Evolutionary conservation across 2,329 filamentous ascomycete species (phyloP).

Genomic region (Nothopassalora personata): DNA sequence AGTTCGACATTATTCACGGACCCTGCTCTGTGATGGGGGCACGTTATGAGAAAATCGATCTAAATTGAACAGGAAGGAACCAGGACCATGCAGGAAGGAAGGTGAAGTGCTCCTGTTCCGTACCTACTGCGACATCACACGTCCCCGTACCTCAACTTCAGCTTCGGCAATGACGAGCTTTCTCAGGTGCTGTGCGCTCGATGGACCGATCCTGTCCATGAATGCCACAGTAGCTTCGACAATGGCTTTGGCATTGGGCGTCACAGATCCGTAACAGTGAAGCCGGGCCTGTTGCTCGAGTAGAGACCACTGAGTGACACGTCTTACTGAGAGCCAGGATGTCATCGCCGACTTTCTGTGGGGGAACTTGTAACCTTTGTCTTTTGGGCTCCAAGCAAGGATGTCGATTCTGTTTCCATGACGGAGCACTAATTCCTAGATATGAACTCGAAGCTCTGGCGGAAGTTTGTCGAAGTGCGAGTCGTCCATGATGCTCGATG

Average conservation of each 20-base stretch:
- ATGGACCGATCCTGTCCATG: background rate
- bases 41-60: background rate
- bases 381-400: background rate
- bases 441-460: background rate
- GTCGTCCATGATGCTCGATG: background rate
- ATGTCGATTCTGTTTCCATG: background rate
- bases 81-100: background rate
- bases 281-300: background rate
- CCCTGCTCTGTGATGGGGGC: background rate
- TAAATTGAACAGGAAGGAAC: background rate
- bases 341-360: background rate
- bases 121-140: background rate
- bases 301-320: background rate
- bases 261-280: background rate
- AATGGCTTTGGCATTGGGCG: background rate
- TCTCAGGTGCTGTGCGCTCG: background rate
- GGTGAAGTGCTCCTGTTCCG: background rate
- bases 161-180: background rate
- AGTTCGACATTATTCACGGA: background rate
- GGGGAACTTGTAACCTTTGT: background rate
- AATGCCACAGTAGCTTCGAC: background rate
- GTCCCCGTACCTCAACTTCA: too few species aligned
- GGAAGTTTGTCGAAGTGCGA: background rate
- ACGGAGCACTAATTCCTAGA: background rate
- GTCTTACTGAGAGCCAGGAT: background rate